Evolutionary conservation across 192 early-diverging fungal genomes (phyloP).

Genomic region (Cladochytrium replicatum): DNA sequence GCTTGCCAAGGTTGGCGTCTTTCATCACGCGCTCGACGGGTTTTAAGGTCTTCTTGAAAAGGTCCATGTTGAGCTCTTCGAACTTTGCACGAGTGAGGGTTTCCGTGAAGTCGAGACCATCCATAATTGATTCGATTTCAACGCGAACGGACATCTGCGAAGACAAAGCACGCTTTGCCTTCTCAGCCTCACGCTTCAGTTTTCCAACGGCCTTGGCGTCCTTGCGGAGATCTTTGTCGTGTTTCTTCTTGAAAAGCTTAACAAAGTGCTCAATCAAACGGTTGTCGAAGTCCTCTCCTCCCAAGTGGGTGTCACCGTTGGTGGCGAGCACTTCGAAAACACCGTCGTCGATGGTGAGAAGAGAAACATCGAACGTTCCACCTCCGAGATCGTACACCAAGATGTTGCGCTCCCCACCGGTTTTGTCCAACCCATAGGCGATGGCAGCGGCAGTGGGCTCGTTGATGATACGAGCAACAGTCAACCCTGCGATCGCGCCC

Average conservation of each 20-base stretch:
- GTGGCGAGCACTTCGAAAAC: conserved; percentile 94
- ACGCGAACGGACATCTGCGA: conserved; percentile 86
- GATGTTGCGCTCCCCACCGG: conserved; percentile 78
- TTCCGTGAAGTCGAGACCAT: conserved; percentile 84
- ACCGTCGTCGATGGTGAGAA: conserved; percentile 89
- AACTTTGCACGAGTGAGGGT: conserved; percentile 94
- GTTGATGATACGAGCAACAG: conserved; percentile 81
- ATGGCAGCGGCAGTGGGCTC: conserved; percentile 90
- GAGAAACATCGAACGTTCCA: conserved; percentile 96
- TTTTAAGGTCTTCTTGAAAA: conserved; percentile 88
- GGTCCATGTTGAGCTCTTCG: conserved; percentile 85
- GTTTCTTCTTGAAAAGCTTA: conserved; percentile 87
- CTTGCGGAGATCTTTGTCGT: conserved; percentile 65
- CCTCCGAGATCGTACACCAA: conserved; percentile 97
- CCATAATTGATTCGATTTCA: conserved; percentile 85
- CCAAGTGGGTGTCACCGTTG: conserved; percentile 93
- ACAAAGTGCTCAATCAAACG: conserved; percentile 88
- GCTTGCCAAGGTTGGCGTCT: conserved; percentile 78
- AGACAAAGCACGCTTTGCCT: conserved; percentile 94
- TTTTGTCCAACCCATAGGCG: conserved; percentile 95
- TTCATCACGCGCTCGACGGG: conserved; percentile 90
- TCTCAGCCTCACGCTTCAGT: conserved; percentile 88
- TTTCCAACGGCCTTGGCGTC: conserved; percentile 90
- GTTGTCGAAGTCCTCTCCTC: conserved; percentile 99
- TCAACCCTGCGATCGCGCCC: conserved; percentile 74